Evolutionary conservation across 371 early-diverging fungal species (phyloP), one percentile per base, ranked within the genome.

Genomic region (Thermomucor indicae-seudaticae): DNA sequence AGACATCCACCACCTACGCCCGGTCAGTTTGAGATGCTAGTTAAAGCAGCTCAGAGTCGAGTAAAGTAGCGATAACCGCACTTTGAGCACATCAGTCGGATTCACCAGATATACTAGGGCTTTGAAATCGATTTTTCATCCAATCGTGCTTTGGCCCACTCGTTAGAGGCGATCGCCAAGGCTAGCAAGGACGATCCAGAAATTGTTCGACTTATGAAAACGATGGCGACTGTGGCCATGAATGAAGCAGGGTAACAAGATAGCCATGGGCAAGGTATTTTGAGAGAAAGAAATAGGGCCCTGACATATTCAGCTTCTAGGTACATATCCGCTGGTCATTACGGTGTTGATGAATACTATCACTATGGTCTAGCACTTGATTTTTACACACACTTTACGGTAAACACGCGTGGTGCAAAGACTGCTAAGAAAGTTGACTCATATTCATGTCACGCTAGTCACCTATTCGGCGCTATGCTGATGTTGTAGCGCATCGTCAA

Each of bases 391-490:
- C 96, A 96, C 69, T 96, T 95, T 69, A 96, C 96, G 1, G 80
- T 78, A 77, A 60, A 62, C 20, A n/a, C 24, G 4, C 14, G 7
- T 32, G 32, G 7, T 32, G 32, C 23, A 28, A 11, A 20, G 16
- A 28, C 27, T 16, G 14, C 2, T 31, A 8, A 19, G 5, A 34
- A 34, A 6, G 20, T 29, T 17, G 10, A 25, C 8, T 41, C 8
- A 29, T 43, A 10, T 16, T 4, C n/a, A 12, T 19, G 2, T 8
- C 23, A n/a, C 35, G 38, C 2, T 51, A 83, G 62, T 97, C 98
- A 1, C 99, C 99, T 5, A 99, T 99, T 57, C 89, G 99, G 53
- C 80, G 99, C 55, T 99, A 98, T 72, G 95, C 99, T 35, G 99
- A 99, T 78, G 62, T 99, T 27, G 67, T 99, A 17, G 99, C 98